These are phyloP conservation scores for Trichoderma gracile DNA, from an alignment of 2,329 filamentous ascomycete species.

Conservation along the genomic window DNA sequence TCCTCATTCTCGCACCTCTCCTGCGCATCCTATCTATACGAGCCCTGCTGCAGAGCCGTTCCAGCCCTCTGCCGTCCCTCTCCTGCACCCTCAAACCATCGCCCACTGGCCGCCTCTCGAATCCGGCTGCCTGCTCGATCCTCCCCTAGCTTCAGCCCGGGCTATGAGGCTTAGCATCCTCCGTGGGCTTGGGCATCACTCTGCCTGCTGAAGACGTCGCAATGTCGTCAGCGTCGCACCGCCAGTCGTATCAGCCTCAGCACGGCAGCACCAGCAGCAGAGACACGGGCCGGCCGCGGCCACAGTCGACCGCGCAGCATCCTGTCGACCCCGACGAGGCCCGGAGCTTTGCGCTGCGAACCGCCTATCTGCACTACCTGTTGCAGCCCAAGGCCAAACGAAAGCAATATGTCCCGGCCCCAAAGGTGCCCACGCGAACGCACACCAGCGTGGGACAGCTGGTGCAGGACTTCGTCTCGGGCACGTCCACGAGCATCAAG, in stretches of 20 bases:
- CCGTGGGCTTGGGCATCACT: slow-evolving; percentile 35
- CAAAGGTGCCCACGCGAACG: slow-evolving; percentile 60
- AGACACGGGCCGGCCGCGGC: slow-evolving; percentile 45
- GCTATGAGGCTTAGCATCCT: slow-evolving; percentile 37
- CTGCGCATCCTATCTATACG: slow-evolving; percentile 5
- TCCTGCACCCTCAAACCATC: background rate
- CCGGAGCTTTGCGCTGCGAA: slow-evolving; percentile 86
- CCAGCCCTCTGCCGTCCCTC: background rate
- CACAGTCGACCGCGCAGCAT: slow-evolving; percentile 49
- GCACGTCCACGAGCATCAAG: slow-evolving; percentile 53
- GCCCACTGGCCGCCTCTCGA: slow-evolving; percentile 10
- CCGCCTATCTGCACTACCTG: slow-evolving; percentile 89
- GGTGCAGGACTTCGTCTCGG: slow-evolving; percentile 77
- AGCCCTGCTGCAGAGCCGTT: background rate
- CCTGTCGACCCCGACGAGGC: slow-evolving; percentile 71
- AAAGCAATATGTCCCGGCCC: slow-evolving; percentile 76
- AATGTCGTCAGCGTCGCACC: slow-evolving; percentile 56
- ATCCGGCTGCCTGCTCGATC: slow-evolving; percentile 13
- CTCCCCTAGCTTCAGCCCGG: slow-evolving; percentile 23
- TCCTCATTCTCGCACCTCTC: background rate
- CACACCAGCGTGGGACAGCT: slow-evolving; percentile 81
- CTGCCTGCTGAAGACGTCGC: slow-evolving; percentile 34
- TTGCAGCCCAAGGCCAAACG: slow-evolving; percentile 87
- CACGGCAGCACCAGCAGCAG: slow-evolving; percentile 49
- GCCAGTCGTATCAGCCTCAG: slow-evolving; percentile 47